These are phyloP conservation scores for Cercospora zeina DNA, from an alignment of 2,329 filamentous ascomycete species.

Conservation along the genomic window DNA sequence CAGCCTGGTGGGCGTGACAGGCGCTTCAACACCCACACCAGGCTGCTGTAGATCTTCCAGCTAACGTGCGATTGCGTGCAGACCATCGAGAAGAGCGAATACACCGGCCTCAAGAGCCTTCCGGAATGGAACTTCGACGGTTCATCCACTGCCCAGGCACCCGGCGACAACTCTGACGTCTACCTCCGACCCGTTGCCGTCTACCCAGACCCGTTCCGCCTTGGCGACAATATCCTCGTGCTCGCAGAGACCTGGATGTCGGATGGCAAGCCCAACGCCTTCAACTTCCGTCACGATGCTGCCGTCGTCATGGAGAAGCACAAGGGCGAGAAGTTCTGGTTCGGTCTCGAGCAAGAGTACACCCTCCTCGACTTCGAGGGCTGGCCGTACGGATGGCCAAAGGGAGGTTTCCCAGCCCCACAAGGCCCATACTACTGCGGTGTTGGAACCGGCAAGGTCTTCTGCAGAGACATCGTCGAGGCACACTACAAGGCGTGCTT, in stretches of 20 bases:
- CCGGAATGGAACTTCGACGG: constrained; percentile 84
- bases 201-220: constrained; percentile 89
- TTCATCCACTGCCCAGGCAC: constrained; percentile 88
- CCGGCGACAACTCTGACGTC: constrained; percentile 94
- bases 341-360: constrained; percentile 98
- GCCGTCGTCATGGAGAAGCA: constrained; percentile 87
- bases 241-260: constrained; percentile 92
- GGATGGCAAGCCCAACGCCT: constrained; percentile 95
- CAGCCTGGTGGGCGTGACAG: not conserved
- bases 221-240: constrained; percentile 87
- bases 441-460: constrained; percentile 95
- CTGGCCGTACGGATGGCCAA: constrained; percentile 90
- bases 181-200: constrained; percentile 89
- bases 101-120: constrained; percentile 62
- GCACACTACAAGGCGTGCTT: constrained; percentile 88
- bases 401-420: constrained; percentile 83
- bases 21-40: not conserved
- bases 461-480: constrained; percentile 97
- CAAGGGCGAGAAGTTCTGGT: constrained; percentile 85
- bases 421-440: constrained; percentile 97
- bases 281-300: constrained; percentile 94
- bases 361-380: constrained; percentile 83
- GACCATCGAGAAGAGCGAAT: constrained; percentile 62
- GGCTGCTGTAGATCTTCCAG: not conserved
- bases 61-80: constrained; percentile 40